Base-by-base conservation (phyloP, 495 filamentous ascomycete genomes). In the Emericellopsis terricola region DNA sequence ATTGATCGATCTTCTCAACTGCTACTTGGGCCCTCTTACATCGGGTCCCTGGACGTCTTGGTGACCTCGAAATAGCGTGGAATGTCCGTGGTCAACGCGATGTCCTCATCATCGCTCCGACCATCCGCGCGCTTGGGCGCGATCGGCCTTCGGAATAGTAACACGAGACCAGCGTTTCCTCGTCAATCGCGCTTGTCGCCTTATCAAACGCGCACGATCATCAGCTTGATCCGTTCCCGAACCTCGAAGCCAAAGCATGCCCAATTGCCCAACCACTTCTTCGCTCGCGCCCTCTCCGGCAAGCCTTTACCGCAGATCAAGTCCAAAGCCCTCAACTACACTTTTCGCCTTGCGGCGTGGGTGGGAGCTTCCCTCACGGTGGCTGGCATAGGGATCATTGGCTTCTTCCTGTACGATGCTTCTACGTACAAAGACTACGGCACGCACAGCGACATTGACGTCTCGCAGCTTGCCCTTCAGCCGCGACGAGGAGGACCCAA, bases 351-450 rank as follows among this genome's bases (percentile, higher is more conserved):
- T 15, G 62, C 62, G 0, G 62, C 67, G 2, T 52, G 53, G 40
- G 34, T 71, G 16, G 67, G 67, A 17, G 59, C 52, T 10, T 60
- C 65, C 1, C 41, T 66, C 17, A 47, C 53, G 0, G 48, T 69
- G 24, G 4, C 69, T 7, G 55, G 57, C 29, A 35, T 49, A 9
- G 51, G 65, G 15, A 65, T 96, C 2, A 47, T 81, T 18, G 80
- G 65, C 9, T 93, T 99, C 64, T 96, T 99, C 58, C 44, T 89
- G 44, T 99, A 94, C 55, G 91, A 99, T 64, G 76, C 83, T 11
- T 79, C 72, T 30, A 96, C 91, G 8, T 96, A 96, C 54, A 71
- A 71, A 29, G 74, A 81, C 38, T 58, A 70, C 31, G 53, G 67
- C 0, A 66, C 53, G 11, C 66, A 64, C 29, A 59, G 59, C 38